Evolutionary conservation across 768 basidiomycete species (phyloP), one percentile per base, ranked within the genome.

Genomic region (Lepiota venenata): DNA sequence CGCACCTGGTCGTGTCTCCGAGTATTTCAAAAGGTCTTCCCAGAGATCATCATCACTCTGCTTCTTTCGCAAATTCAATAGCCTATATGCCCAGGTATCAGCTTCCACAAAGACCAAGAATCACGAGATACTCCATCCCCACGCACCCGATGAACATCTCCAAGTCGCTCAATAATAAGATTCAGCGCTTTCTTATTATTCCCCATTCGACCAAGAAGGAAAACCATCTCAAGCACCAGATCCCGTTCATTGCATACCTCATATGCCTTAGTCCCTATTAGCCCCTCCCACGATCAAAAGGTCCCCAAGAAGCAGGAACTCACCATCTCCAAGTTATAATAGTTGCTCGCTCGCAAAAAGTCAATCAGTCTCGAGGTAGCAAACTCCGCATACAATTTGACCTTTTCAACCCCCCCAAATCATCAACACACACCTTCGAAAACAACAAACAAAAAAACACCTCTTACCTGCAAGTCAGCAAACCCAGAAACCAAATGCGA

Each of bases 1-100:
- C 32, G 32, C 32, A 32, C 32, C 32, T 37, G 97, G 97, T 55
- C 93, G 77, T 10, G 91, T 95, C 68, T 98, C 97, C 0, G 95
- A 96, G 63, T 98, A 98, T 56, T 79, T 85, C 22, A 99, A 72
- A 8, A 99, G 78, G 65, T 98, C 96, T 62, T 98, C 96, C 97
- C 96, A 99, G 0, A 99, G 81, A 66, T 98, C 97, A 57, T 94
- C 88, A 58, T 98, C 97, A 49, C 86, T 88, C 67, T 98, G 96
- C 66, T 98, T n/a, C 94, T 63, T 95, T 96, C 2, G 95, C 96
- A 58, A 99, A 99, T 55, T 98, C 96, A 63, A 99, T 98, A 2
- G 96, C 93, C 92, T 93, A 41, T 0, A n/a, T n/a, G n/a, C 43
- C 18, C 4, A 38, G 15, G 37, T 25, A 27, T 47, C 18, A 51